phyloP scores from a whole-genome alignment of 345 rosid species.

The Citrus hindsii region DNA sequence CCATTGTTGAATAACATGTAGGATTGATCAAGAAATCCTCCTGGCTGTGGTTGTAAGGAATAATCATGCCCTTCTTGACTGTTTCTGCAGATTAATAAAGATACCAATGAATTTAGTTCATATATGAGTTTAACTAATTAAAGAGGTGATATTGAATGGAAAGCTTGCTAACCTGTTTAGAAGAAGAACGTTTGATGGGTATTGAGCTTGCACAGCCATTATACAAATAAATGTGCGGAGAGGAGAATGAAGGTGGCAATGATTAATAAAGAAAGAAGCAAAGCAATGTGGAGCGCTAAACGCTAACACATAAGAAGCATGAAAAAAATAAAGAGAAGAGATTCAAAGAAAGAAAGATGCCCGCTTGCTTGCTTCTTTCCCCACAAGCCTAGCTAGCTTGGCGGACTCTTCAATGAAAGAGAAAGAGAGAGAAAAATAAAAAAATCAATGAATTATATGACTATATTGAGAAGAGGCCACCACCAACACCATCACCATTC shows the following conservation, averaged over 20 bases:
- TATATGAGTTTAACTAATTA: too few species aligned
- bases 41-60: constrained; percentile 51
- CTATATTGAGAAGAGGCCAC: constrained; percentile 1
- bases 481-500: constrained; percentile 5
- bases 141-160: neutral
- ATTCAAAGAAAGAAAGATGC: constrained; percentile 30
- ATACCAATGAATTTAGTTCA: neutral
- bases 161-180: constrained; percentile 54
- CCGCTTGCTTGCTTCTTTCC: constrained; percentile 7
- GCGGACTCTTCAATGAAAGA: constrained; percentile 43
- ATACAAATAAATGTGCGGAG: constrained; percentile 11
- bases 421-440: neutral
- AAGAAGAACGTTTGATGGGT: constrained; percentile 74
- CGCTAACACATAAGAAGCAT: constrained; percentile 42
- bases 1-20: constrained; percentile 44
- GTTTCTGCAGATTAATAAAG: constrained; percentile 36
- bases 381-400: constrained; percentile 19
- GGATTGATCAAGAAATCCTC: constrained; percentile 53
- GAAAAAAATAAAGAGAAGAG: constrained; percentile 16
- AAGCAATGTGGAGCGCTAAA: constrained; percentile 22
- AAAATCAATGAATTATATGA: constrained; percentile 12
- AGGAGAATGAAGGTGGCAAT: neutral
- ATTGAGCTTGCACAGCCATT: constrained; percentile 94
- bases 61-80: constrained; percentile 65
- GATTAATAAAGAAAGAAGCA: constrained; percentile 14